Conservation (phyloP, 2,329 filamentous ascomycete species). For the Calonectria hawksworthii region DNA sequence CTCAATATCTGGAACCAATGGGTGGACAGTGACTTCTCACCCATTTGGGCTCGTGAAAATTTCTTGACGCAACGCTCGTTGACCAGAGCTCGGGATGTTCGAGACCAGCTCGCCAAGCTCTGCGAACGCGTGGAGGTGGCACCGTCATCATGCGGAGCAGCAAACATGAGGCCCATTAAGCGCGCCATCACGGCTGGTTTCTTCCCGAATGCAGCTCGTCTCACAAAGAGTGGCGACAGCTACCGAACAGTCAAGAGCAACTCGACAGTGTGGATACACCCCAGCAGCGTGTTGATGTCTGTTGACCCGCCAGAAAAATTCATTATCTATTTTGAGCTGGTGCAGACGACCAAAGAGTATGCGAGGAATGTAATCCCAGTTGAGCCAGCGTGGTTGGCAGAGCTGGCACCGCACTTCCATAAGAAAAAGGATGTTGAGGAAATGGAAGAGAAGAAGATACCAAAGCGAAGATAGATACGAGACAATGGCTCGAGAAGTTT, state of each 20-base stretch:
- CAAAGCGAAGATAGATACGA: slow-evolving; percentile 48
- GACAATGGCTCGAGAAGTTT: slow-evolving; percentile 7
- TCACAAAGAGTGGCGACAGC: slow-evolving; percentile 86
- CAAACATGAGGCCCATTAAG: slow-evolving; percentile 82
- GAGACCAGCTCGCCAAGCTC: slow-evolving; percentile 91
- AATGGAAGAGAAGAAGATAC: slow-evolving; percentile 80
- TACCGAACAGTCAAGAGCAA: slow-evolving; percentile 95
- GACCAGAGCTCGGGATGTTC: slow-evolving; percentile 88
- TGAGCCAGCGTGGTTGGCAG: slow-evolving; percentile 85
- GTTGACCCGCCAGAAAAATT: slow-evolving; percentile 82
- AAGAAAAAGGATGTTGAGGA: slow-evolving; percentile 91
- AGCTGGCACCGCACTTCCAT: slow-evolving; percentile 94
- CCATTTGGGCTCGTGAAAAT: slow-evolving; percentile 91
- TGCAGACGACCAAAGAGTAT: slow-evolving; percentile 90
- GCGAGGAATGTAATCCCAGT: slow-evolving; percentile 91
- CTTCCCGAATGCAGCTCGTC: slow-evolving; percentile 90
- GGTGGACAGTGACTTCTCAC: slow-evolving; percentile 91
- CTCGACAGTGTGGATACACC: slow-evolving; percentile 92
- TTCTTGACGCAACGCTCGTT: slow-evolving; percentile 94
- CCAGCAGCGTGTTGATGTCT: slow-evolving; percentile 84
- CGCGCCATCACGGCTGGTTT: slow-evolving; percentile 93
- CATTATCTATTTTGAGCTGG: slow-evolving; percentile 89
- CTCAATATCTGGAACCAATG: slow-evolving; percentile 97
- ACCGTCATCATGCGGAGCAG: slow-evolving; percentile 76
- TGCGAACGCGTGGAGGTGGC: slow-evolving; percentile 94